Evolutionary conservation across 2,329 filamentous ascomycete species (phyloP).

Genomic region (Chaetomiaceae sp.): DNA sequence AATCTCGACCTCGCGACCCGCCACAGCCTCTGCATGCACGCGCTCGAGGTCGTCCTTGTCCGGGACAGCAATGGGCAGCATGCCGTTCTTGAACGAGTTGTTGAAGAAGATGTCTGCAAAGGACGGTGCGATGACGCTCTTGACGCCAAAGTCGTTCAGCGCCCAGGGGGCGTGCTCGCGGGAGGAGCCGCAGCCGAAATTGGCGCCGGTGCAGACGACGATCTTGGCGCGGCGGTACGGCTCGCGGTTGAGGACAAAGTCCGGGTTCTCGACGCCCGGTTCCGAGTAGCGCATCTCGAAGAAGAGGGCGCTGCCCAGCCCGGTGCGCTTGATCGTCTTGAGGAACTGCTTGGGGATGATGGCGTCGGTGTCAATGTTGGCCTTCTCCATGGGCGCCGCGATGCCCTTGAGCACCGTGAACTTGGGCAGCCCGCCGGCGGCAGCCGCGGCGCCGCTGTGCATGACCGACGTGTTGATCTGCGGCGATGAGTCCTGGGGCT

Average conservation of each 20-base stretch:
- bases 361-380: constrained; percentile 97
- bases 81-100: constrained; percentile 99
- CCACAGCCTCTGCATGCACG: constrained; percentile 70
- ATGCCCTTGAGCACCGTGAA: constrained; percentile 81
- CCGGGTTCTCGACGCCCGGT: constrained; percentile 66
- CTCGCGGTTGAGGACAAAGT: constrained; percentile 86
- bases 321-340: constrained; percentile 97
- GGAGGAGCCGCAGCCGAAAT: constrained; percentile 91
- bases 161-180: constrained; percentile 98
- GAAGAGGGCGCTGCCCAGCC: constrained; percentile 84
- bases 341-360: constrained; percentile 99
- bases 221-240: constrained; percentile 82
- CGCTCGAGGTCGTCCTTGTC: constrained; percentile 60
- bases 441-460: constrained; percentile 40
- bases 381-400: constrained; percentile 77
- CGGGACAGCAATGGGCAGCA: constrained; percentile 77
- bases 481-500: constrained; percentile 57
- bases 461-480: constrained; percentile 56
- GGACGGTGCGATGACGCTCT: constrained; percentile 83
- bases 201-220: constrained; percentile 81
- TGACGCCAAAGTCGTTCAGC: constrained; percentile 92
- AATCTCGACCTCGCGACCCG: constrained; percentile 79
- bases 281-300: constrained; percentile 72
- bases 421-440: constrained; percentile 62
- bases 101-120: constrained; percentile 95